Evolutionary conservation across 257 asterid species (phyloP).

Genomic region (Hygrophila difformis): DNA sequence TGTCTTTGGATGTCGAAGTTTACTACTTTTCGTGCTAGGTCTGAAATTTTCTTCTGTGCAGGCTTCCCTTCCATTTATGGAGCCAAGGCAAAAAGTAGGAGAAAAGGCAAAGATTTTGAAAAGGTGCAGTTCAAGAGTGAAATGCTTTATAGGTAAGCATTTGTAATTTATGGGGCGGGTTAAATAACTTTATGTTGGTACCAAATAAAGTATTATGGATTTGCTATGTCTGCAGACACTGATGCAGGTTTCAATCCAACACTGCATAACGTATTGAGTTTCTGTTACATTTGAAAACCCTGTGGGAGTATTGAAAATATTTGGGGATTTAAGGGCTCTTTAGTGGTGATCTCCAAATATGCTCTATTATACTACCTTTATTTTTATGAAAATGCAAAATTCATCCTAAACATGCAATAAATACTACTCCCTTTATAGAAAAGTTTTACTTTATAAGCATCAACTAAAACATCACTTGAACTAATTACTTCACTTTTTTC

Average conservation of each 20-base stretch:
- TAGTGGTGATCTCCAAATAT: too few species aligned
- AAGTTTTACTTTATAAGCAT: too few species aligned
- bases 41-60: constrained; percentile 19
- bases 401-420: too few species aligned
- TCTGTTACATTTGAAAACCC: constrained; percentile 1
- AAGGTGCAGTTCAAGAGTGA: constrained; percentile 53
- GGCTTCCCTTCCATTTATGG: constrained; percentile 79
- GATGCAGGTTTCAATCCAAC: constrained; percentile 82
- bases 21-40: background rate
- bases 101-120: constrained; percentile 33
- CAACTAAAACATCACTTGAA: too few species aligned
- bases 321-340: background rate
- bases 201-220: background rate
- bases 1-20: background rate
- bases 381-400: too few species aligned
- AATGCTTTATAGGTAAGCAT: constrained; percentile 66
- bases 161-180: too few species aligned
- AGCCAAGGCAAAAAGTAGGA: constrained; percentile 38
- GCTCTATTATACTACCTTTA: too few species aligned
- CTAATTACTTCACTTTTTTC: too few species aligned
- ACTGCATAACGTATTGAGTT: constrained; percentile 50
- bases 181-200: too few species aligned
- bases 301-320: background rate
- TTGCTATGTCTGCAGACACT: constrained; percentile 44
- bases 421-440: too few species aligned